Evolutionary conservation across 1,284 basidiomycete species (phyloP).

Genomic region (Microstroma glucosiphilum): DNA sequence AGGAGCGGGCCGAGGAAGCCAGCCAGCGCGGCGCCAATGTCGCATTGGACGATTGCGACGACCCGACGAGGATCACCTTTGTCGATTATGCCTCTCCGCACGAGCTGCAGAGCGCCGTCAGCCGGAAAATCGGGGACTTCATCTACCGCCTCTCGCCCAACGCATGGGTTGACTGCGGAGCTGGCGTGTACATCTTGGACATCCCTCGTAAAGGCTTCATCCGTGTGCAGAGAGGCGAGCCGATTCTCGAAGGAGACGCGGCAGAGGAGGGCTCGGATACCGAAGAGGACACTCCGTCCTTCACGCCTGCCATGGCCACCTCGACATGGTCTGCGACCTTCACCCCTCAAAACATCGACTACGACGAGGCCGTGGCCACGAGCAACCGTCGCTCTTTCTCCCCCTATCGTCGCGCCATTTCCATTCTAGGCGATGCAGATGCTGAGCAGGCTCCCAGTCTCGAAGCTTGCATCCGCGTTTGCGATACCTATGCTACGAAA

Average conservation of each 20-base stretch:
- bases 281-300: slow-evolving; percentile 5
- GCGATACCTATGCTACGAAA: slow-evolving; percentile 62
- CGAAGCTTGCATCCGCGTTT: slow-evolving; percentile 61
- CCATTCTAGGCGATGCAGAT: slow-evolving; percentile 11
- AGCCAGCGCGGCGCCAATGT: background rate
- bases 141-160: slow-evolving; percentile 57
- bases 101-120: slow-evolving; percentile 53
- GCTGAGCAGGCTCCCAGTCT: slow-evolving; percentile 55
- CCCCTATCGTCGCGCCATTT: slow-evolving; percentile 25
- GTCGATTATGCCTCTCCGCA: slow-evolving; percentile 76
- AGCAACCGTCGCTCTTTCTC: slow-evolving; percentile 13
- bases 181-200: slow-evolving; percentile 68
- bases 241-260: background rate
- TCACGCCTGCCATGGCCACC: background rate
- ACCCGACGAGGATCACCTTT: slow-evolving; percentile 62
- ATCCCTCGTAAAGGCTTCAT: slow-evolving; percentile 67
- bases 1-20: slow-evolving; percentile 3
- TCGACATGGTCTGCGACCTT: slow-evolving; percentile 19
- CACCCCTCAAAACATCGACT: slow-evolving; percentile 22
- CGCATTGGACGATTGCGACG: slow-evolving; percentile 12
- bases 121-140: slow-evolving; percentile 54
- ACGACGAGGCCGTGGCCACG: slow-evolving; percentile 25
- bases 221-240: slow-evolving; percentile 58
- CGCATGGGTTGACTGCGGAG: slow-evolving; percentile 78
- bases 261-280: background rate